phyloP scores from a whole-genome alignment of 2,329 filamentous ascomycete genomes.

The Parasarocladium wereldwijsianum region DNA sequence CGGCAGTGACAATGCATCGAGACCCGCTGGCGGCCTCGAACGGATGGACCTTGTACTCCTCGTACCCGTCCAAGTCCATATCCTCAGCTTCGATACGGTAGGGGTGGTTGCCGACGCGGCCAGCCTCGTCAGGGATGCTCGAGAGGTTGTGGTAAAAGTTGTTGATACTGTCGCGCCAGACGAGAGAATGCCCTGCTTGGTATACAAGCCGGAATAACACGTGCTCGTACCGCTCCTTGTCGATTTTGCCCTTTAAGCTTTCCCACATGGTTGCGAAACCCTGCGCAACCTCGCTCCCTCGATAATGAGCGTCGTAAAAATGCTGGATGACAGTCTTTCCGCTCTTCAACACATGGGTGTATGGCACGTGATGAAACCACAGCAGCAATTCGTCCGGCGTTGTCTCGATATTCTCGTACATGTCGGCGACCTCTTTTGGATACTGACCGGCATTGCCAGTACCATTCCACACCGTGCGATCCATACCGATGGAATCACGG shows the following conservation, averaged over 20 bases:
- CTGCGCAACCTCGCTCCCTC: constrained; percentile 44
- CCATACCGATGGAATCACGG: constrained; percentile 47
- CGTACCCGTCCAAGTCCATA: constrained; percentile 47
- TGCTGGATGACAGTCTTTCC: constrained; percentile 55
- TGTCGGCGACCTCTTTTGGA: constrained; percentile 39
- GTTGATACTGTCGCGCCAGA: constrained; percentile 55
- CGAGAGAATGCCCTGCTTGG: constrained; percentile 54
- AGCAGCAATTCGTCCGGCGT: constrained; percentile 54
- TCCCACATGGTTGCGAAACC: constrained; percentile 41
- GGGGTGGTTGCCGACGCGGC: constrained; percentile 44
- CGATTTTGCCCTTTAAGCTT: constrained; percentile 38
- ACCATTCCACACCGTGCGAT: constrained; percentile 53
- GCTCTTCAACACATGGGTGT: constrained; percentile 44
- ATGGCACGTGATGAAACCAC: constrained; percentile 64
- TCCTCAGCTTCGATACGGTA: constrained; percentile 55
- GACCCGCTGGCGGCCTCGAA: constrained; percentile 44
- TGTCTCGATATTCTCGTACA: constrained; percentile 44
- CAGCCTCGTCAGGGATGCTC: constrained; percentile 38
- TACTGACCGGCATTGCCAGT: constrained; percentile 54
- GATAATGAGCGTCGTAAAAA: constrained; percentile 50
- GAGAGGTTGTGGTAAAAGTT: constrained; percentile 49
- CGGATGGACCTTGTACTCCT: constrained; percentile 34
- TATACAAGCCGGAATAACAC: constrained; percentile 44
- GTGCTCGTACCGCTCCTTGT: constrained; percentile 43
- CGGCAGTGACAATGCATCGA: constrained; percentile 38